phyloP scores from a whole-genome alignment of 2,329 filamentous ascomycete species.

The Cladobotryum mycophilum region DNA sequence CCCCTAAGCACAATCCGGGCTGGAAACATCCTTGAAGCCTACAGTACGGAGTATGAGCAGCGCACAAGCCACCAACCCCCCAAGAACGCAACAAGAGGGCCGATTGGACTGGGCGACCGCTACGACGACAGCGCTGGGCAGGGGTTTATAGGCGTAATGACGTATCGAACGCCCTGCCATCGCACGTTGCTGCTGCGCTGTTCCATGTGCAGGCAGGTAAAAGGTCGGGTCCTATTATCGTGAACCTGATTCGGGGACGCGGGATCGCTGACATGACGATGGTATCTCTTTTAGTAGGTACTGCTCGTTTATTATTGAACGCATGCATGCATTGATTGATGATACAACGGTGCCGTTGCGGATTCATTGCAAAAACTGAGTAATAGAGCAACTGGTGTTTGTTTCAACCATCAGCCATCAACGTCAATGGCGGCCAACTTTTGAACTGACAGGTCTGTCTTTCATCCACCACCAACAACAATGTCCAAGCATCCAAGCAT shows the following conservation, averaged over 20 bases:
- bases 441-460: no score
- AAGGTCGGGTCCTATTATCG: background rate
- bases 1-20: no score
- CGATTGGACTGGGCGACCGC: background rate
- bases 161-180: background rate
- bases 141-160: slow-evolving; percentile 5
- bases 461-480: no score
- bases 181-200: no score
- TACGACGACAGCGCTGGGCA: background rate
- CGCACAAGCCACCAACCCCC: no score
- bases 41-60: no score
- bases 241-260: background rate
- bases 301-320: background rate
- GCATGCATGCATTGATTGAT: background rate
- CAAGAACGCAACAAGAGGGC: background rate
- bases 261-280: no score
- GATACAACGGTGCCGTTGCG: background rate
- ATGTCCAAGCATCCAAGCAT: background rate
- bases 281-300: no score
- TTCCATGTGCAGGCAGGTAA: no score
- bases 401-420: slow-evolving; percentile 2
- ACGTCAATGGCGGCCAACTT: slow-evolving; percentile 3
- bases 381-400: background rate
- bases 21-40: no score
- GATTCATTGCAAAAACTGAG: background rate